Conservation (phyloP, 2,329 filamentous ascomycete genomes). For the Nannizziopsis arthrosporioides region DNA sequence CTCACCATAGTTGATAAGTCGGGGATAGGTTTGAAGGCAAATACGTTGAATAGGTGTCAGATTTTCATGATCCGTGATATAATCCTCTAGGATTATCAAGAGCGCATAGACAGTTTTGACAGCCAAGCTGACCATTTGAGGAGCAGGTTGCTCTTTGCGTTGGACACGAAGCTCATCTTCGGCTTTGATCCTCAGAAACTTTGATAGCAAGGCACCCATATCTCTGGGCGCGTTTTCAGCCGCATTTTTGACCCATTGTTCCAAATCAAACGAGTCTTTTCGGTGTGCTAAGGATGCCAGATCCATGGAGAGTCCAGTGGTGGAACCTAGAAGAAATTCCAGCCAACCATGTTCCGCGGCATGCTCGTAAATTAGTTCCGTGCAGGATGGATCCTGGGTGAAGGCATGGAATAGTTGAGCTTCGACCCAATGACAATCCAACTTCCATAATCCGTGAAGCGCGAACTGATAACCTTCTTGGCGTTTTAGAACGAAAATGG, state of each 20-base stretch:
- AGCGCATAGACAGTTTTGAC: constrained; percentile 76
- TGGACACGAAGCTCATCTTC: constrained; percentile 67
- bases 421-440: constrained; percentile 78
- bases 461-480: constrained; percentile 75
- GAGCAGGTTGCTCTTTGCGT: constrained; percentile 52
- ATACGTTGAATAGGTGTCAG: constrained; percentile 71
- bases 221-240: constrained; percentile 51
- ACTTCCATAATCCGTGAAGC: constrained; percentile 80
- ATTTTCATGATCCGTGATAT: constrained; percentile 48
- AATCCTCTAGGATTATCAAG: constrained; percentile 66
- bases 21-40: constrained; percentile 84
- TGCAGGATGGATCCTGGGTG: constrained; percentile 54
- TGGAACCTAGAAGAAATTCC: constrained; percentile 63
- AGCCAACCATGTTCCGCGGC: constrained; percentile 74
- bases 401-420: constrained; percentile 68
- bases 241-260: constrained; percentile 66
- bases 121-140: constrained; percentile 61
- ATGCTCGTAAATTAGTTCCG: constrained; percentile 64
- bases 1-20: constrained; percentile 91
- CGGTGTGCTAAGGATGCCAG: constrained; percentile 76
- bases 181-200: constrained; percentile 76
- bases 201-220: constrained; percentile 59
- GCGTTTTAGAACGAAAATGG: constrained; percentile 69
- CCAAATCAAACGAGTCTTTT: constrained; percentile 64
- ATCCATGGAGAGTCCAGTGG: constrained; percentile 77